Evolutionary conservation across 495 filamentous ascomycete genomes (phyloP).

Genomic region (Penicillium odoratum): DNA sequence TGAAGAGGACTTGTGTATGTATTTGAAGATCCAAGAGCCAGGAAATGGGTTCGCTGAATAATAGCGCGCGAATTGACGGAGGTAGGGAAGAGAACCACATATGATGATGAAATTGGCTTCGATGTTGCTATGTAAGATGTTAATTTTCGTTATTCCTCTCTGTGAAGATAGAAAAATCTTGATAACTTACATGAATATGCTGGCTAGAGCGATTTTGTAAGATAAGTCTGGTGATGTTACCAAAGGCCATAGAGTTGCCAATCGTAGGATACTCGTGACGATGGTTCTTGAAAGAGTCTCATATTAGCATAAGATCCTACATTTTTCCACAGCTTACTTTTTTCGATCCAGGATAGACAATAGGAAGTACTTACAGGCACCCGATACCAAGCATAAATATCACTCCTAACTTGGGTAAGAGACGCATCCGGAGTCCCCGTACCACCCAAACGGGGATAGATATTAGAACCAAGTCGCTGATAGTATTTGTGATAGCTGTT

Average conservation of each 20-base stretch:
- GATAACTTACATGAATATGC: slow-evolving; percentile 5
- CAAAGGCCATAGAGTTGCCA: slow-evolving; percentile 16
- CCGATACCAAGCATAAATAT: neutral
- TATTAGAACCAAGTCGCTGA: slow-evolving; percentile 38
- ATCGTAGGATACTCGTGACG: slow-evolving; percentile 14
- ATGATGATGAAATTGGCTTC: slow-evolving; percentile 14
- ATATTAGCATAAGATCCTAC: too few relatives aligned
- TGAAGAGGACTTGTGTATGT: too few relatives aligned
- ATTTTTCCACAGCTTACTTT: too few relatives aligned
- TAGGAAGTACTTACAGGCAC: neutral
- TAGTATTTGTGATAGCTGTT: slow-evolving; percentile 41
- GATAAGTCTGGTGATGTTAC: slow-evolving; percentile 11
- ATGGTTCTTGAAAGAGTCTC: slow-evolving; percentile 5
- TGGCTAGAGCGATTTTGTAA: slow-evolving; percentile 11
- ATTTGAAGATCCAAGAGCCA: too few relatives aligned
- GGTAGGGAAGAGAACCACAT: slow-evolving; percentile 11
- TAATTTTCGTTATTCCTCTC: neutral
- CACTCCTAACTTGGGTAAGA: neutral
- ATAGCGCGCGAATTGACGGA: slow-evolving; percentile 8
- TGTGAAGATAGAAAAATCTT: neutral
- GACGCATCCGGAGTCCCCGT: slow-evolving; percentile 18
- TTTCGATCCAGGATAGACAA: neutral
- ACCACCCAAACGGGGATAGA: slow-evolving; percentile 37
- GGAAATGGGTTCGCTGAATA: neutral
- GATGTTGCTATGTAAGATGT: slow-evolving; percentile 5